These are phyloP conservation scores for Kodamaea restingae DNA, from an alignment of 805 yeast genomes.

Conservation along the genomic window DNA sequence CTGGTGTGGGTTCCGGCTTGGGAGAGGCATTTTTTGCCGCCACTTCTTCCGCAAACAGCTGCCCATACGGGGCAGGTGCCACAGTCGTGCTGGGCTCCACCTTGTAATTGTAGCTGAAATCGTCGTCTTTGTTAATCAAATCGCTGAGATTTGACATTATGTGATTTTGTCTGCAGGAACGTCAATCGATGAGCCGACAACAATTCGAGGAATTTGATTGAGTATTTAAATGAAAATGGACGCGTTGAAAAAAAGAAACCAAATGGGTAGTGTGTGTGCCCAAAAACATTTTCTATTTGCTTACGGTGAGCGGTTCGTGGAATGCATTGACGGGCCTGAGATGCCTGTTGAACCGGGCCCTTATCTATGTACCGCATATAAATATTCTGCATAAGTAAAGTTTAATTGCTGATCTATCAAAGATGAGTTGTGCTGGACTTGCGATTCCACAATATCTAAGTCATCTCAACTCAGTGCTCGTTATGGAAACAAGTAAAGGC, in stretches of 20 bases:
- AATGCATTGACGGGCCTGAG: not conserved
- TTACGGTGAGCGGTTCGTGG: not conserved
- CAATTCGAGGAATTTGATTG: slow-evolving; percentile 7
- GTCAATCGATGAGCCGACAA: slow-evolving; percentile 2
- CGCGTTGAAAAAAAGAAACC: slow-evolving; percentile 7
- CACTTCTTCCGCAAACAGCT: slow-evolving; percentile 7
- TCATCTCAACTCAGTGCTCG: too few relatives aligned
- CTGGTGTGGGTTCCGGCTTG: slow-evolving; percentile 2
- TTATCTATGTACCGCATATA: too few relatives aligned
- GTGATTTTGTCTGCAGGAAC: slow-evolving; percentile 5
- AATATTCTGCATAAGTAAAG: too few relatives aligned
- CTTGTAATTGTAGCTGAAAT: slow-evolving; percentile 14
- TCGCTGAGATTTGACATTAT: slow-evolving; percentile 25
- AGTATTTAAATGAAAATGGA: slow-evolving; percentile 10
- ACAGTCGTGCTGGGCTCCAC: slow-evolving; percentile 2
- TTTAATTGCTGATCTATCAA: too few relatives aligned
- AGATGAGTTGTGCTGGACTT: too few relatives aligned
- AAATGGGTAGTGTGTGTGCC: slow-evolving; percentile 2
- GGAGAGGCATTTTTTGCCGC: slow-evolving; percentile 8
- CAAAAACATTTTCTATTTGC: not conserved
- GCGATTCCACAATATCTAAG: too few relatives aligned
- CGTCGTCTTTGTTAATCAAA: slow-evolving; percentile 24
- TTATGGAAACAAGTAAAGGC: too few relatives aligned
- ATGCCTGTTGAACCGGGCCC: not conserved
- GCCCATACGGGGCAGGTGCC: slow-evolving; percentile 6